Evolutionary conservation across 768 basidiomycete species (phyloP).

Genomic region (Macrolepiota dolichaula): DNA sequence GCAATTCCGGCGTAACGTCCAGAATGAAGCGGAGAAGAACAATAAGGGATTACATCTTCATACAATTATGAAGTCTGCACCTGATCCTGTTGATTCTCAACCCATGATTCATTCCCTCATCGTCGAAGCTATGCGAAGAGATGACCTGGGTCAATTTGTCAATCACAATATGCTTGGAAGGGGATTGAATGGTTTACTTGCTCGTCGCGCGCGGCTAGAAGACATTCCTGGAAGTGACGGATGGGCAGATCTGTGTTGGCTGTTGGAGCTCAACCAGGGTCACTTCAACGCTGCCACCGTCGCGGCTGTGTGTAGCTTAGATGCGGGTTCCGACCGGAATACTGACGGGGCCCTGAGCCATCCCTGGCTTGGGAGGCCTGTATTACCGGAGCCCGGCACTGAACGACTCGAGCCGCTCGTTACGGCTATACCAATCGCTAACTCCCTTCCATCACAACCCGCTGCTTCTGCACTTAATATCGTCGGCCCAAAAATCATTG

Average conservation of each 20-base stretch:
- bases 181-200: slow-evolving; percentile 20
- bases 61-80: slow-evolving; percentile 18
- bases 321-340: neutral
- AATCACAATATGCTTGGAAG: slow-evolving; percentile 18
- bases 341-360: slow-evolving; percentile 2
- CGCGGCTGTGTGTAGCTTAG: slow-evolving; percentile 19
- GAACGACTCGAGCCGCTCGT: slow-evolving; percentile 20
- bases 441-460: neutral
- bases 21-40: neutral
- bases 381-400: slow-evolving; percentile 16
- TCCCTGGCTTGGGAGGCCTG: slow-evolving; percentile 21
- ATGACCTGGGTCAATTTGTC: slow-evolving; percentile 13
- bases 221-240: slow-evolving; percentile 18
- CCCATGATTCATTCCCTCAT: slow-evolving; percentile 20
- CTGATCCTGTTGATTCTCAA: slow-evolving; percentile 15
- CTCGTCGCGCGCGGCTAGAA: slow-evolving; percentile 16
- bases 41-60: slow-evolving; percentile 14
- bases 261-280: slow-evolving; percentile 23
- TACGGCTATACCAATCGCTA: slow-evolving; percentile 18
- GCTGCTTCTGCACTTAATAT: slow-evolving; percentile 12
- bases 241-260: slow-evolving; percentile 20
- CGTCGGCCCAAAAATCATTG: slow-evolving; percentile 7
- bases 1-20: slow-evolving; percentile 4
- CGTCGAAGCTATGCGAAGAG: slow-evolving; percentile 20
- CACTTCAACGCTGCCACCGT: slow-evolving; percentile 23